These are phyloP conservation scores for Colletotrichum sp. DNA, from an alignment of 2,329 filamentous ascomycete genomes.

Conservation along the genomic window DNA sequence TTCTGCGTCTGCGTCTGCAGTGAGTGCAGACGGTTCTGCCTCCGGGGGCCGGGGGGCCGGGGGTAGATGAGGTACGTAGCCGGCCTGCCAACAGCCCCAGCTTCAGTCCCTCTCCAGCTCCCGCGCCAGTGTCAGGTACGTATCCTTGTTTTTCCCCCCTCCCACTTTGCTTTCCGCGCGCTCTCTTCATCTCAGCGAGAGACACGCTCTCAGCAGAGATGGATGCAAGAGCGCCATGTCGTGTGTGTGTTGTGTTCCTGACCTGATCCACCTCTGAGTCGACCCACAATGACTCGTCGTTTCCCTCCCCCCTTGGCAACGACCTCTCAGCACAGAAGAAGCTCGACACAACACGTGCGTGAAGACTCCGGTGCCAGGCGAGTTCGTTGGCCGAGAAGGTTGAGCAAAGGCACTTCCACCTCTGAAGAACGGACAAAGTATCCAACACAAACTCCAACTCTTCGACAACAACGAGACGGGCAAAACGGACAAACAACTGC, in stretches of 20 bases:
- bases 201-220: neutral
- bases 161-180: neutral
- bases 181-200: neutral
- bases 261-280: neutral
- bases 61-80: neutral
- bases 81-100: neutral
- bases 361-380: neutral
- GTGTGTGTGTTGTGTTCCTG: neutral
- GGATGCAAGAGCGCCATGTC: neutral
- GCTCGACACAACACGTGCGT: neutral
- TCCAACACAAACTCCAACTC: neutral
- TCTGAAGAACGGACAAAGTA: neutral
- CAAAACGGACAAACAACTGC: neutral
- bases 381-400: neutral
- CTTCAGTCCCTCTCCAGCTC: neutral
- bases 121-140: neutral
- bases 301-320: neutral
- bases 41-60: neutral
- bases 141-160: neutral
- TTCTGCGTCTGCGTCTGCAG: neutral
- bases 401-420: neutral
- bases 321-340: neutral
- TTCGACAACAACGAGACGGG: neutral
- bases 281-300: slow-evolving; percentile 12
- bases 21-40: neutral